phyloP scores from a whole-genome alignment of 1,284 basidiomycete genomes.

The Ustilago nuda region DNA sequence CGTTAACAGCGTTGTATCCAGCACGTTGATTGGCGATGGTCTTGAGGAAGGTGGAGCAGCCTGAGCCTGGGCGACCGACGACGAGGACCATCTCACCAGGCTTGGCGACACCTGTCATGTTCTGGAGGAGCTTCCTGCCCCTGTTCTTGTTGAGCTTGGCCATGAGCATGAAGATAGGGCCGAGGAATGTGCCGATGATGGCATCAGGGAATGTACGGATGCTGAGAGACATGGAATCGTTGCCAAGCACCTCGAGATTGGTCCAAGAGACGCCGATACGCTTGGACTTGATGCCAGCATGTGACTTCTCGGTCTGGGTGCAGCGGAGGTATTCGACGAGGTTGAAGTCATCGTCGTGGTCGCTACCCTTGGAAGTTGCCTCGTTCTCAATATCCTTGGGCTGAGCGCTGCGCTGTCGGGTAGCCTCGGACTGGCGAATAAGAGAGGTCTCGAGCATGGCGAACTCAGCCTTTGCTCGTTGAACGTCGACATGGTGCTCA shows the following conservation, averaged over 20 bases:
- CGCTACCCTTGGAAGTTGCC: neutral
- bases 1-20: conserved; percentile 60
- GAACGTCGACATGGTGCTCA: conserved; percentile 21
- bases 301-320: conserved; percentile 76
- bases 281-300: conserved; percentile 54
- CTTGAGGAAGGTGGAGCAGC: conserved; percentile 76
- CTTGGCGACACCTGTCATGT: conserved; percentile 67
- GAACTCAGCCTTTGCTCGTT: conserved; percentile 32
- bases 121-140: conserved; percentile 39
- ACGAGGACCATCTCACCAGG: conserved; percentile 76
- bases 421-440: conserved; percentile 25
- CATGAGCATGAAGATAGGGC: conserved; percentile 56
- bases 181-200: conserved; percentile 60
- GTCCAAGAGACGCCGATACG: conserved; percentile 56
- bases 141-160: conserved; percentile 36
- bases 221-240: conserved; percentile 50
- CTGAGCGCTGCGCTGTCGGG: conserved; percentile 14
- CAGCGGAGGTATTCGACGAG: conserved; percentile 79
- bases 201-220: conserved; percentile 69
- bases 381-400: conserved; percentile 30
- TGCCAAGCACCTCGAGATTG: conserved; percentile 53
- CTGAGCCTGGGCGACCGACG: conserved; percentile 73
- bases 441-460: conserved; percentile 32
- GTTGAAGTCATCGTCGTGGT: conserved; percentile 74
- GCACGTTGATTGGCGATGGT: conserved; percentile 73